phyloP scores from a whole-genome alignment of 208 protist species.

The Histomonas meleagridis region DNA sequence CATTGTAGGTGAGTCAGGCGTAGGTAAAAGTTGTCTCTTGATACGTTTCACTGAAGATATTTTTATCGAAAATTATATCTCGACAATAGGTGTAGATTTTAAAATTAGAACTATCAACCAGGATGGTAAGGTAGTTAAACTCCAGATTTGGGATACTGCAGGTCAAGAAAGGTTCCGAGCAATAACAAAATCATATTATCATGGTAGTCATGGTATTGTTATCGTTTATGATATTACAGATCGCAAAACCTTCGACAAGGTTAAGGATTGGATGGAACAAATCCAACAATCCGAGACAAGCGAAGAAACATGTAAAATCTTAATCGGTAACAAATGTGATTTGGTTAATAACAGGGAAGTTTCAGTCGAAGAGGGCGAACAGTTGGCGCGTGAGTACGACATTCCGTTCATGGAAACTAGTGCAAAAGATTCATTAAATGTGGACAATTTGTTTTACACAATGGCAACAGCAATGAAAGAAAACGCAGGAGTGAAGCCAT shows the following conservation, averaged over 20 bases:
- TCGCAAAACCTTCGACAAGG: neutral
- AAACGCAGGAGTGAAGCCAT: too few species aligned
- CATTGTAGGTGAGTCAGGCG: slow-evolving; percentile 79
- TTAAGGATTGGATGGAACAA: neutral
- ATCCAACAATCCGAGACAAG: neutral
- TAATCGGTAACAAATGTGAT: slow-evolving; percentile 58
- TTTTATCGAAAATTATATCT: slow-evolving; percentile 96
- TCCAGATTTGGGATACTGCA: slow-evolving; percentile 58
- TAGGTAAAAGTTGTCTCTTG: slow-evolving; percentile 95
- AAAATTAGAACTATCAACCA: slow-evolving; percentile 54
- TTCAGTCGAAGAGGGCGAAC: slow-evolving; percentile 41
- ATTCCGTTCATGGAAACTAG: slow-evolving; percentile 55
- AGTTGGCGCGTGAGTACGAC: slow-evolving; percentile 50
- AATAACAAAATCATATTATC: slow-evolving; percentile 57
- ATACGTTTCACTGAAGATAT: slow-evolving; percentile 96
- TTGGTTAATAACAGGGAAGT: slow-evolving; percentile 43
- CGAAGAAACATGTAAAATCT: slow-evolving; percentile 46
- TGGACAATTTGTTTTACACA: slow-evolving; percentile 77
- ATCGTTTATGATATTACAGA: slow-evolving; percentile 59
- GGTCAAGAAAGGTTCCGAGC: slow-evolving; percentile 59
- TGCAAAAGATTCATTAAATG: slow-evolving; percentile 49
- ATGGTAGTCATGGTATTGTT: slow-evolving; percentile 55
- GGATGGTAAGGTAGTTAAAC: slow-evolving; percentile 38
- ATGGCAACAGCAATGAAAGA: slow-evolving; percentile 78
- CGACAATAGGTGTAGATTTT: slow-evolving; percentile 89